These are phyloP conservation scores for Penicillium silybi DNA, from an alignment of 495 filamentous ascomycete genomes.

Conservation along the genomic window DNA sequence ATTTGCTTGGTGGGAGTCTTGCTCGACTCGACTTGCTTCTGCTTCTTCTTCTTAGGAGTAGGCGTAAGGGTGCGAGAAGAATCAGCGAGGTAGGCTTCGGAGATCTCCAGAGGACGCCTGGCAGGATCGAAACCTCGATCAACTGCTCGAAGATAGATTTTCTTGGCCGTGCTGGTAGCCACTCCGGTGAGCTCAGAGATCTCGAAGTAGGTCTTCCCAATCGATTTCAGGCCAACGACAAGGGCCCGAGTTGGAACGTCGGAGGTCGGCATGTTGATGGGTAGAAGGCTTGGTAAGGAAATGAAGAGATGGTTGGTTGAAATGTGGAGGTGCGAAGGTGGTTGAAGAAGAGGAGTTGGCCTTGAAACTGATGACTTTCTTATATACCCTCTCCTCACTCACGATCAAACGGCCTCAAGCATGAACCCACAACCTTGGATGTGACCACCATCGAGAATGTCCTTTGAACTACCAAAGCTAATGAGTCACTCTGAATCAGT, in stretches of 20 bases:
- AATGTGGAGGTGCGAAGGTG: not conserved
- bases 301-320: not conserved
- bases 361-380: not conserved
- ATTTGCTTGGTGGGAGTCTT: no score
- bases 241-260: not conserved
- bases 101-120: not conserved
- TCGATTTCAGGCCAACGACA: not conserved
- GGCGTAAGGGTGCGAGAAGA: no score
- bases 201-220: not conserved
- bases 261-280: not conserved
- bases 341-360: not conserved
- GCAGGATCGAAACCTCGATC: not conserved
- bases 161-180: not conserved
- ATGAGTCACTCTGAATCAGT: no score
- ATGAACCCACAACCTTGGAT: no score
- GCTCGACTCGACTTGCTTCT: not conserved
- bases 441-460: no score
- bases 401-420: no score
- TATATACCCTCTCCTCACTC: no score
- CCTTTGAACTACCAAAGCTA: no score
- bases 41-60: no score
- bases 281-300: not conserved
- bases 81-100: not conserved
- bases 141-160: not conserved
- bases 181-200: not conserved